These are phyloP conservation scores for Dactylorhiza incarnata DNA, from an alignment of 106 monocot genomes.

Conservation along the genomic window DNA sequence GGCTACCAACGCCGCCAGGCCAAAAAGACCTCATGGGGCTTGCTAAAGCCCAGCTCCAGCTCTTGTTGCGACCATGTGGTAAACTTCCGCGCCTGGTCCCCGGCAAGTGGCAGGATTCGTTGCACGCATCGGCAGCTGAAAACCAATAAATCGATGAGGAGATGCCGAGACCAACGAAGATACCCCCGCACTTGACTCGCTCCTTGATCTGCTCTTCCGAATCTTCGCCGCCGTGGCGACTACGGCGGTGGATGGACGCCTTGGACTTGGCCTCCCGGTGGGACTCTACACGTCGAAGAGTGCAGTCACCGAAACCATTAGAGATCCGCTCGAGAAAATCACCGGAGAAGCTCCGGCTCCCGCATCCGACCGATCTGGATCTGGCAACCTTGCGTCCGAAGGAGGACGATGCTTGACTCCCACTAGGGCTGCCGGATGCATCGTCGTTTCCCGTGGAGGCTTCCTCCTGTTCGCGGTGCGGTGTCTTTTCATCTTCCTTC, in stretches of 20 bases:
- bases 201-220: constrained; percentile 23
- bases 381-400: constrained; percentile 51
- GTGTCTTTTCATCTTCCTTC: not conserved
- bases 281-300: constrained; percentile 51
- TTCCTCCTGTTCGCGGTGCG: not conserved
- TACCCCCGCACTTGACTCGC: constrained; percentile 52
- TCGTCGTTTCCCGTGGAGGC: constrained; percentile 9
- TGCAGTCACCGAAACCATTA: constrained; percentile 52
- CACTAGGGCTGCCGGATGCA: constrained; percentile 26
- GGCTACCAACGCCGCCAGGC: constrained; percentile 5
- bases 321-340: constrained; percentile 68
- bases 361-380: constrained; percentile 61
- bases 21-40: constrained; percentile 73
- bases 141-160: constrained; percentile 33
- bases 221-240: constrained; percentile 8
- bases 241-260: not conserved
- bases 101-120: not conserved
- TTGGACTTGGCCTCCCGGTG: constrained; percentile 39
- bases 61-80: constrained; percentile 16
- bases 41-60: constrained; percentile 68
- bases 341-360: constrained; percentile 58
- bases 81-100: constrained; percentile 2
- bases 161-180: constrained; percentile 56
- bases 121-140: constrained; percentile 11
- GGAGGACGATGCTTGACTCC: constrained; percentile 28